Evolutionary conservation across 1,284 basidiomycete genomes (phyloP), one percentile per base, ranked within the genome.

Genomic region (Trichosporon ovoides): DNA sequence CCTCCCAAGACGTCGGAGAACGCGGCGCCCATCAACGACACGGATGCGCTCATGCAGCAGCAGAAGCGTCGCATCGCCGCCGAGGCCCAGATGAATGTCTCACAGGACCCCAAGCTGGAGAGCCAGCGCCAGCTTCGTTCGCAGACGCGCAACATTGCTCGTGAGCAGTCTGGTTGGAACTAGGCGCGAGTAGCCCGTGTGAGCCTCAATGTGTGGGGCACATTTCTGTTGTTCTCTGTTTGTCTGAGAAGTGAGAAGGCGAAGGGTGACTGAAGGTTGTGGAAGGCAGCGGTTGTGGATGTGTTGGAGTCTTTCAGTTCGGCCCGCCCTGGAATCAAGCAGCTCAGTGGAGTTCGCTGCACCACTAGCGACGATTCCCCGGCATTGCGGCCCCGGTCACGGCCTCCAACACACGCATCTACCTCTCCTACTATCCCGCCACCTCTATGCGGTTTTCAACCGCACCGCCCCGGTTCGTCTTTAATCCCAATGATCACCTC

Each of bases 41-140:
- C 31, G 3, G 40, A 46, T 20, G 40, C 53, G 56, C 62, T 35
- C 55, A 64, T 46, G 55, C 61, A 61, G 50, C 56, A 49, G 24
- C 59, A 66, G 53, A 64, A 68, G 51, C 51, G 46, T 40, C 55
- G 55, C 43, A 31, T 58, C 37, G 48, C 38, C 34, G 28, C 50
- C 50, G 60, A 59, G 55, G 37, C 53, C 12, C 53, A 60, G 55
- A 61, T 58, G 48, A 57, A 50, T 24, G 57, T 46, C 31, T 31
- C 28, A 24, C 60, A 56, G 54, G 58, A 61, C 52, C 57, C 52
- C 11, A 57, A 62, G 52, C 59, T 67, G 50, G 71, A 73, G 49
- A 69, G 60, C 55, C 69, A 72, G 61, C 60, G 74, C 46, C 72
- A 72, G 61, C 62, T 76, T n/a, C 65, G 74, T 53, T 73, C 70